Evolutionary conservation across 1,139 yeast genomes (phyloP), one percentile per base, ranked within the genome.

Genomic region (Pichia sp.): DNA sequence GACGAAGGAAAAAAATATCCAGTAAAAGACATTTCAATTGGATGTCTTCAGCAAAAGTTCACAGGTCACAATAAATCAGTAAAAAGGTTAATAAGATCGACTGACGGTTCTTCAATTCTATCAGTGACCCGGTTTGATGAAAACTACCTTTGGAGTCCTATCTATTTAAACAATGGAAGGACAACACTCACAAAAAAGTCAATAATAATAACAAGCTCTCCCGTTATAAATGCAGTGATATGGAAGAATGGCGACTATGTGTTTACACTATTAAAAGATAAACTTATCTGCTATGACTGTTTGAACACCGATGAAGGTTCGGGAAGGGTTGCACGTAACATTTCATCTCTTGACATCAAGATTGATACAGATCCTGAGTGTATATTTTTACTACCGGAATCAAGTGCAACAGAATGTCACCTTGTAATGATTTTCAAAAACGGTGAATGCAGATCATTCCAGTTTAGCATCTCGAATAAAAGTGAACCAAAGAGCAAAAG

Each of bases 11-110:
- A 11, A 3, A 8, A 32, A 8, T 29, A 30, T 3, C 41, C 46
- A 13, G 13, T 45, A 4, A 53, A 46, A 19, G 40, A 32, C 1
- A 44, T 54, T 11, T 15, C 36, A 4, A 59, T 69, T n/a, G 72
- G 70, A 10, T 54, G 55, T 8, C 55, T 79, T 11, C 71, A 74
- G 42, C 76, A 81, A 62, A 85, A 86, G 62, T 80, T 85, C 55
- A 90, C 95, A 5, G 98, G 98, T 0, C 97, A 90, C 64, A 79
- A 83, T 53, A 90, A 90, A 66, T 87, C 97, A 0, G 84, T 92
- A 23, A 81, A 82, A 61, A 78, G 76, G 53, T 69, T 92, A 1
- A 72, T 81, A 16, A 81, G 90, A 62, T 85, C 96, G 1, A 70
- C 78, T 5, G 81, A 81, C 63, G 90, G 90, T 30, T 73, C 75